A percentile compares a stretch with the other conserved stretches of the same genome.
Conservation (phyloP, 345 rosid genomes). For the Eucalyptus sp. region DNA sequence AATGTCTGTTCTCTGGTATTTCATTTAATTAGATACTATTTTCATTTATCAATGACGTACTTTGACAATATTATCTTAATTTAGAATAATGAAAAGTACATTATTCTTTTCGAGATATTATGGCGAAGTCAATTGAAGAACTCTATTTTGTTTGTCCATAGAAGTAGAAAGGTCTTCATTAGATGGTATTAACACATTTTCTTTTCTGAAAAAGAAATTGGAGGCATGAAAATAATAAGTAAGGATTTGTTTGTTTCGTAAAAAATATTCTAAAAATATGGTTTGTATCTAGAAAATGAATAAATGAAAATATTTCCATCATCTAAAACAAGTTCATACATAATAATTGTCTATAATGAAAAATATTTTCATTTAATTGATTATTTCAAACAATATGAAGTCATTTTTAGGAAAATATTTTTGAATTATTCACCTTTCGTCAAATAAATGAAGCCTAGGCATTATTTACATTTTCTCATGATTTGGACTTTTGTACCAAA, state of each 20-base stretch:
- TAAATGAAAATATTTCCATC: too few species aligned
- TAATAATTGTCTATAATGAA: too few species aligned
- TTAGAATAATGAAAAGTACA: neutral
- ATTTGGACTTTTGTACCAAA: neutral
- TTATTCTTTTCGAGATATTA: neutral
- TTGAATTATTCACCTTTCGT: too few species aligned
- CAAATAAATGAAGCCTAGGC: neutral
- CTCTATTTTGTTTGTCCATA: neutral
- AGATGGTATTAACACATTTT: neutral
- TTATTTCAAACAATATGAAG: too few species aligned
- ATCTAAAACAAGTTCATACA: too few species aligned
- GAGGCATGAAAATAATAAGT: neutral
- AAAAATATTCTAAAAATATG: too few species aligned
- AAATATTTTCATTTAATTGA: fast-evolving
- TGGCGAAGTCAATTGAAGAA: neutral
- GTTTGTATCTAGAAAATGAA: too few species aligned
- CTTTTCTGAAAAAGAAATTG: neutral
- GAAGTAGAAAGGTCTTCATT: neutral
- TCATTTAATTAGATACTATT: neutral
- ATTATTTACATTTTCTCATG: neutral
- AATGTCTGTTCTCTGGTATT: neutral
- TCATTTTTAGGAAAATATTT: too few species aligned
- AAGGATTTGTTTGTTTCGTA: too few species aligned
- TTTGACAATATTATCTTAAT: neutral
- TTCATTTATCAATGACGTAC: neutral